These are phyloP conservation scores for Stereum hirsutum DNA, from an alignment of 1,284 basidiomycete genomes.

Conservation along the genomic window DNA sequence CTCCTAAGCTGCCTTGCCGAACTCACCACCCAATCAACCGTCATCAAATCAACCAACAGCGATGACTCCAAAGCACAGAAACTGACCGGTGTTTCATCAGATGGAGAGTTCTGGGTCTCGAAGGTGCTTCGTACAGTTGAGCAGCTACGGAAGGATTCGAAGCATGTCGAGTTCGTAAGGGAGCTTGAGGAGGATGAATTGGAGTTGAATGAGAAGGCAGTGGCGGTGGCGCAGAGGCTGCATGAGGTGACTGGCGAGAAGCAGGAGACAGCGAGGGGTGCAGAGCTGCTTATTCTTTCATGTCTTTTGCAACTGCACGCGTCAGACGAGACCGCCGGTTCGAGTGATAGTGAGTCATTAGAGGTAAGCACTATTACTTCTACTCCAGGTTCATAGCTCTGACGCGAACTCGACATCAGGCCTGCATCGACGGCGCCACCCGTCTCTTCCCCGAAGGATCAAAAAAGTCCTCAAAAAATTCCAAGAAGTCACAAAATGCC, in stretches of 20 bases:
- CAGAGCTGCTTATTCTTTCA: slow-evolving; percentile 63
- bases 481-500: slow-evolving; percentile 16
- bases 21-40: slow-evolving; percentile 49
- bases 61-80: slow-evolving; percentile 44
- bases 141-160: slow-evolving; percentile 55
- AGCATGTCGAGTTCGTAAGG: slow-evolving; percentile 53
- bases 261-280: slow-evolving; percentile 51
- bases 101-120: slow-evolving; percentile 77
- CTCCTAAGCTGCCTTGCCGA: slow-evolving; percentile 74
- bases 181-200: slow-evolving; percentile 52
- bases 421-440: slow-evolving; percentile 41
- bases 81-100: slow-evolving; percentile 50
- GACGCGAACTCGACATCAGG: too few species aligned
- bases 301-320: slow-evolving; percentile 59
- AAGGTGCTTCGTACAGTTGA: slow-evolving; percentile 58
- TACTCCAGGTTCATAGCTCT: too few species aligned
- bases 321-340: slow-evolving; percentile 40
- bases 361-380: slow-evolving; percentile 37
- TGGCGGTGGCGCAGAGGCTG: slow-evolving; percentile 36
- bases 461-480: slow-evolving; percentile 5
- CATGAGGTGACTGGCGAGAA: slow-evolving; percentile 37
- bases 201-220: slow-evolving; percentile 36
- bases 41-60: slow-evolving; percentile 36
- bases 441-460: slow-evolving; percentile 34
- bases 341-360: slow-evolving; percentile 43